Evolutionary conservation across 192 early-diverging fungal genomes (phyloP), one percentile per base, ranked within the genome.

Genomic region (Coemansia sp.): DNA sequence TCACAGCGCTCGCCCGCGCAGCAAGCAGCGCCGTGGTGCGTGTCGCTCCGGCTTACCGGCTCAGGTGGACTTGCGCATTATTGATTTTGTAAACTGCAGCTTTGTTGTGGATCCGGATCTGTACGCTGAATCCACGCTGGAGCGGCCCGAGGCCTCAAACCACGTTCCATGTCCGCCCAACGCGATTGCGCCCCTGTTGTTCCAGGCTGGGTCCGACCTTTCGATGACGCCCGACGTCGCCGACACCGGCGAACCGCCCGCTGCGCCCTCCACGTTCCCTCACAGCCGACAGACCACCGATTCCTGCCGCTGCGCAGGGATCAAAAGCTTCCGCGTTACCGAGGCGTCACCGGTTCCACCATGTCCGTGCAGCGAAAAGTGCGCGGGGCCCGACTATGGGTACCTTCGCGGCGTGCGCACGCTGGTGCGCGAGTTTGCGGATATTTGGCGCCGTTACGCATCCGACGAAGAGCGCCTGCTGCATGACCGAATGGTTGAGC

Each of bases 11-110:
- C 34, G 34, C 34, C 35, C 50, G 22, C 50, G 35, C 36, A 36
- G 17, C 17, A 40, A 41, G 10, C 12, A 7, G 15, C 32, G 11
- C 0, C 52, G 28, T 23, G 31, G 2, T 20, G 22, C 32, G 9
- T 23, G 45, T 2, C 44, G 27, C 6, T 21, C 44, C 4, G 26
- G n/a, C n/a, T n/a, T 9, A 5, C 41, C 56, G 7, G 56, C 55
- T 12, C 79, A 81, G 21, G 88, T 90, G 7, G 86, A 94, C 55
- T 65, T 99, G 26, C 85, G 87, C 39, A 92, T 99, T 70, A 99
- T 99, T 58, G 96, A 99, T 62, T 99, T 99, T 76, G 92, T 92
- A 8, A 87, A 97, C 53, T 93, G 91, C 58, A 83, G 91, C 55
- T 79, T 71, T 67, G 71, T 71, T n/a, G 40, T 67, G 26, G 78